Percentiles rank a stretch among this genome's conserved stretches.
These are phyloP conservation scores for Durotheca rogersii DNA, from an alignment of 495 filamentous ascomycete genomes.

Conservation along the genomic window DNA sequence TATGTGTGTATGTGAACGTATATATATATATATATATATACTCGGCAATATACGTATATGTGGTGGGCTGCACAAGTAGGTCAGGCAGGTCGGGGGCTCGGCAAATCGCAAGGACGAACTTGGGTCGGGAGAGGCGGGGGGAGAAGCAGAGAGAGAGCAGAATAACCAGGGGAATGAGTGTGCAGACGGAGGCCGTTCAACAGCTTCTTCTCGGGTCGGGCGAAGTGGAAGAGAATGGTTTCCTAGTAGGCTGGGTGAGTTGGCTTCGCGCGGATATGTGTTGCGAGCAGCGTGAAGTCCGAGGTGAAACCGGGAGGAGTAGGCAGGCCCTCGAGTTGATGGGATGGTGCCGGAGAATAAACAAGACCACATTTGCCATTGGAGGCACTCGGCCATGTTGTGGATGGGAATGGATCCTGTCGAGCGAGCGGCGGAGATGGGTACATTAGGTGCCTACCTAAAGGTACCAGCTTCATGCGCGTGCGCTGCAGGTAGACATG, in stretches of 20 bases:
- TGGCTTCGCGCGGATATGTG: neutral
- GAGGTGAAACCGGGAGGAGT: conserved; percentile 23
- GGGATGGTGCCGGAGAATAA: conserved; percentile 17
- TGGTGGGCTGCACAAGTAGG: neutral
- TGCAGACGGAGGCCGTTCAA: conserved; percentile 23
- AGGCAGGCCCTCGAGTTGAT: conserved; percentile 8
- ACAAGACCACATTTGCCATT: conserved; percentile 19
- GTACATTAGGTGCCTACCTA: too few species aligned
- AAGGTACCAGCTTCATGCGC: too few species aligned
- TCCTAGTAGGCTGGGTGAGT: conserved; percentile 1
- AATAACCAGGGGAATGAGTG: conserved; percentile 3
- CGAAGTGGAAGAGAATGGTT: conserved; percentile 11
- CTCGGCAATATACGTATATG: too few species aligned
- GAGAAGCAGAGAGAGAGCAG: conserved; percentile 11
- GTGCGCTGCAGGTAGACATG: too few species aligned
- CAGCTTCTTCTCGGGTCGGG: conserved; percentile 27
- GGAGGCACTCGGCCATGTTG: too few species aligned
- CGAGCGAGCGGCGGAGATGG: too few species aligned
- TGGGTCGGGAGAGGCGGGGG: conserved; percentile 5
- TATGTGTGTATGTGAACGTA: too few species aligned
- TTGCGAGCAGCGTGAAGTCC: neutral
- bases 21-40: too few species aligned
- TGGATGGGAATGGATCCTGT: too few species aligned
- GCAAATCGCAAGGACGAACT: conserved; percentile 8
- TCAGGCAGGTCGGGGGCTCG: neutral